Base-by-base conservation (phyloP, 2,329 filamentous ascomycete genomes). In the Neodidymelliopsis sp. region DNA sequence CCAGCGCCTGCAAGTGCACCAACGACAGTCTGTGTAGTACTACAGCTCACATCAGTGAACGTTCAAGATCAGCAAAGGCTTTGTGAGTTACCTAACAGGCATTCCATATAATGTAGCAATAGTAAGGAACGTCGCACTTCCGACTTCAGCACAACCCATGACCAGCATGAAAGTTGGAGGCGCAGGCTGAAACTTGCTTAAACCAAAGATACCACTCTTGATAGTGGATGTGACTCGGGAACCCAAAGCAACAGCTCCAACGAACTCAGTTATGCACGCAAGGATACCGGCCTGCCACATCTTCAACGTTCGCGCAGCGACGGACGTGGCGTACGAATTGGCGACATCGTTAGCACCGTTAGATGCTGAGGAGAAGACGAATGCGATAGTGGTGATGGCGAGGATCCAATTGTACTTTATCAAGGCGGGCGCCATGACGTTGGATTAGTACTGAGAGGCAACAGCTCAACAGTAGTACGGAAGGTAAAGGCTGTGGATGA, bases 1-100 rank as follows among this genome's bases (percentile, higher is more conserved):
- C 83, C 83, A 63, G 84, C 81, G 43, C 84, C 84, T 46, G 84
- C 74, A 23, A 86, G 77, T 50, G 81, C 81, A 15, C 81, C 82
- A 49, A 85, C 78, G 51, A 85, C 78, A 7, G 82, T 83, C 66
- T 85, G 82, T 1, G 83, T 86, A 3, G 83, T 84, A 0, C 82
- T 84, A 16, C 8, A 10, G 2, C 5, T 9, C 11, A 3, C 10
- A 3, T 27, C 13, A 20, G 12, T 18, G n/a, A 27, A n/a, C 15
- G 13, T 12, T 3, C 2, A 10, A 10, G 1, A 11, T 4, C 2
- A 1, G 4, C 0, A 11, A 13, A 23, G 13, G n/a, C 4, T 1
- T 25, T 3, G 2, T 2, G 13, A 12, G 31, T 6, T 41, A 48
- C 45, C 45, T 48, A 11, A 85, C 82, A 27, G 83, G 84, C 55